Evolutionary conservation across 2,329 filamentous ascomycete species (phyloP).

Genomic region (Stachybotrys echinatus): DNA sequence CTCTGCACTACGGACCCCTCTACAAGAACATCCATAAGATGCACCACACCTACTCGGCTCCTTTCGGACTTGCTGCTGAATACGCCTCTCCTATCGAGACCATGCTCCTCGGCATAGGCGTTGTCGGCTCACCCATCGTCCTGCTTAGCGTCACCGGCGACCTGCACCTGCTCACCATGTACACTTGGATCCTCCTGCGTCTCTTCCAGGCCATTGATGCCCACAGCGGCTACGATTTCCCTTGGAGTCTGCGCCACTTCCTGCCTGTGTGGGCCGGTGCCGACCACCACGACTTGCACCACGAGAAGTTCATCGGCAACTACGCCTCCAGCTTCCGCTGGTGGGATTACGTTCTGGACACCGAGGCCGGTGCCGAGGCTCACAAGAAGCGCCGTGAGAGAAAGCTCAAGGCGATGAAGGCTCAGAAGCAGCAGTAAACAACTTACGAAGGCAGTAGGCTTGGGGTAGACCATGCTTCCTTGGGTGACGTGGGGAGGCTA

Average conservation of each 20-base stretch:
- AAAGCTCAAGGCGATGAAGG: conserved; percentile 61
- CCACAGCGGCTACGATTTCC: conserved; percentile 97
- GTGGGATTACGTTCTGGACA: conserved; percentile 96
- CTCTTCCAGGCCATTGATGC: conserved; percentile 97
- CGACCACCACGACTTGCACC: conserved; percentile 93
- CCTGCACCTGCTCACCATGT: conserved; percentile 96
- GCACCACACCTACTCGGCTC: conserved; percentile 97
- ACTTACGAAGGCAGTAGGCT: background rate
- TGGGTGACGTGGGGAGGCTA: background rate
- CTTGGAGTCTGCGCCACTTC: conserved; percentile 93
- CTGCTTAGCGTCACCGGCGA: conserved; percentile 81
- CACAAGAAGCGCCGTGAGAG: conserved; percentile 76
- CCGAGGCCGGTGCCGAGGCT: conserved; percentile 85
- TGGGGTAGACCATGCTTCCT: background rate
- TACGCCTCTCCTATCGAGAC: conserved; percentile 97
- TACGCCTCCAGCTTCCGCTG: conserved; percentile 97
- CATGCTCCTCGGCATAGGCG: conserved; percentile 87
- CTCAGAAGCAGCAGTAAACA: conserved; percentile 61
- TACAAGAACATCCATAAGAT: conserved; percentile 99
- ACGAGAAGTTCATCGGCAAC: conserved; percentile 98
- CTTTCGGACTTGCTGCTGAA: conserved; percentile 92
- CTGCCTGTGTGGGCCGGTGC: conserved; percentile 97
- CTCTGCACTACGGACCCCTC: conserved; percentile 87
- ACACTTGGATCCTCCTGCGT: conserved; percentile 87
- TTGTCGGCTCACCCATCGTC: conserved; percentile 74